Evolutionary conservation across 2,329 filamentous ascomycete species (phyloP).

Genomic region (Venturia carpophila): DNA sequence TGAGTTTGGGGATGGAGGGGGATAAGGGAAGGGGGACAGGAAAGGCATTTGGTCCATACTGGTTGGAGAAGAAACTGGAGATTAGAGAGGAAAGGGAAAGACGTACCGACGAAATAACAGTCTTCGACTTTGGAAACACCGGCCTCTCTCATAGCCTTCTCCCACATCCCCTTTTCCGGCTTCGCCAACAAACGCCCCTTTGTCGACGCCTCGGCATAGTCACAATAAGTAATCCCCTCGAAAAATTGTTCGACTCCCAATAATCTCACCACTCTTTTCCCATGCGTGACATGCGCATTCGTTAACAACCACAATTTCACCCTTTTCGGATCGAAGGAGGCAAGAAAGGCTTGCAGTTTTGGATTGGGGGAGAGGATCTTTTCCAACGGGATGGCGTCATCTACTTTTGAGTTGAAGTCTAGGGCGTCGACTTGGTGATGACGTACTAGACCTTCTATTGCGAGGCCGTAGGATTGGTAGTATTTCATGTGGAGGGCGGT

Average conservation of each 20-base stretch:
- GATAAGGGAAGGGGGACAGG: neutral
- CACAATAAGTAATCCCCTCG: slow-evolving; percentile 90
- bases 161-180: slow-evolving; percentile 72
- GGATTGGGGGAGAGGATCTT: slow-evolving; percentile 72
- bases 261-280: slow-evolving; percentile 69
- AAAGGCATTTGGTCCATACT: neutral
- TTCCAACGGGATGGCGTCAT: slow-evolving; percentile 87
- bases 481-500: slow-evolving; percentile 80
- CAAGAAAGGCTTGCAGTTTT: slow-evolving; percentile 64
- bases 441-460: slow-evolving; percentile 86
- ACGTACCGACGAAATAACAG: slow-evolving; percentile 88
- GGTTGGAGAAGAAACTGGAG: no score
- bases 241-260: slow-evolving; percentile 82
- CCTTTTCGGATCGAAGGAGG: slow-evolving; percentile 74
- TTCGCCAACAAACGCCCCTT: slow-evolving; percentile 81
- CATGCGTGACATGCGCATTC: slow-evolving; percentile 90
- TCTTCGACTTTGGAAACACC: slow-evolving; percentile 58
- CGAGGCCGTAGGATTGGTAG: slow-evolving; percentile 93
- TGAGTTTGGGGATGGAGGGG: no score
- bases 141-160: slow-evolving; percentile 81
- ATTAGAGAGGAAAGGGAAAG: slow-evolving; percentile 5
- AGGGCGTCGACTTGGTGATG: slow-evolving; percentile 93
- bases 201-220: slow-evolving; percentile 87
- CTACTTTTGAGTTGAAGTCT: slow-evolving; percentile 89
- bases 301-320: slow-evolving; percentile 92